Evolutionary conservation across 768 basidiomycete genomes (phyloP).

Genomic region (Kwoniella shandongensis): DNA sequence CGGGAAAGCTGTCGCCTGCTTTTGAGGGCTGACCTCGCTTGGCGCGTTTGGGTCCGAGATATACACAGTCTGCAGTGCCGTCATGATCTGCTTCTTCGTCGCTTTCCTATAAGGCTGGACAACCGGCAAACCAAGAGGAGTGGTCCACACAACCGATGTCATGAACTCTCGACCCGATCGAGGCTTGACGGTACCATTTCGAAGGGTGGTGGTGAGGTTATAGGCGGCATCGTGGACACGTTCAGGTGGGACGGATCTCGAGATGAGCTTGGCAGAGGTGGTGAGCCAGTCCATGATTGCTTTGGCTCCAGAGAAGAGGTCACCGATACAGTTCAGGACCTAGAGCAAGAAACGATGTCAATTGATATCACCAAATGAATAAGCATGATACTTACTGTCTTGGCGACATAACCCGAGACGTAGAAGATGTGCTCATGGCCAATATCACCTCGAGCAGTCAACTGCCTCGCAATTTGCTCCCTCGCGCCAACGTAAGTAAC

Average conservation of each 20-base stretch:
- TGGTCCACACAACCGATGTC: slow-evolving; percentile 95
- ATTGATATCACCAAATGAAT: neutral
- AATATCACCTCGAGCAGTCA: slow-evolving; percentile 72
- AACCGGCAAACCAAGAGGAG: slow-evolving; percentile 89
- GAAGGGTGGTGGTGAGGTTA: slow-evolving; percentile 10
- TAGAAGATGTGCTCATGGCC: slow-evolving; percentile 70
- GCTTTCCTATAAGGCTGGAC: slow-evolving; percentile 92
- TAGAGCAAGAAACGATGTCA: slow-evolving; percentile 43
- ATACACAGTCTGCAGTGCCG: slow-evolving; percentile 78
- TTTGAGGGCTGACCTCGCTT: slow-evolving; percentile 75
- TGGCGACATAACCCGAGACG: slow-evolving; percentile 76
- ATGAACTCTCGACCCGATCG: slow-evolving; percentile 66
- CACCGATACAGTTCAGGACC: slow-evolving; percentile 78
- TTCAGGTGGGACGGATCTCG: slow-evolving; percentile 77
- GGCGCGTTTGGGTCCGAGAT: slow-evolving; percentile 81
- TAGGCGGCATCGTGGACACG: slow-evolving; percentile 42
- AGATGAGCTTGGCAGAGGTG: slow-evolving; percentile 74
- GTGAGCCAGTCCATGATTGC: slow-evolving; percentile 90
- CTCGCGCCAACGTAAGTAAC: slow-evolving; percentile 94
- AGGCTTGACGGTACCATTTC: slow-evolving; percentile 15
- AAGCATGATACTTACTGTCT: slow-evolving; percentile 58
- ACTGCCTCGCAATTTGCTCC: slow-evolving; percentile 87
- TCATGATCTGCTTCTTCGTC: slow-evolving; percentile 77
- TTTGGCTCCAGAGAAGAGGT: slow-evolving; percentile 89
- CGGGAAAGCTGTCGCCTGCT: slow-evolving; percentile 95